A percentile compares a stretch with the other conserved stretches of the same genome.
Conservation (phyloP, 2,329 filamentous ascomycete genomes). For the Curvularia verruculosa region DNA sequence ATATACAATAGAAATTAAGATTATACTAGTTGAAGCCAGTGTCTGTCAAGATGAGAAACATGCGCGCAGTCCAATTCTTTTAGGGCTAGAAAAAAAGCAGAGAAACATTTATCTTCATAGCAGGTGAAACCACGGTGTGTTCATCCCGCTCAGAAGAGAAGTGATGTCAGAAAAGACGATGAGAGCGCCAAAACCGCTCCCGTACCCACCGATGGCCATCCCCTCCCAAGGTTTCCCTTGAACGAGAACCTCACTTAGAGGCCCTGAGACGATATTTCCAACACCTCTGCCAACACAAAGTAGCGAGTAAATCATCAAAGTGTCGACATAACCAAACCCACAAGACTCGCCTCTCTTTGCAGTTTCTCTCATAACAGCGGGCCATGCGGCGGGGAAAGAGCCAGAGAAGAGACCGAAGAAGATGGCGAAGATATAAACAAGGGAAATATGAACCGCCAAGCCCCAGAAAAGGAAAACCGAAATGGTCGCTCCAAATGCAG, state of each 20-base stretch:
- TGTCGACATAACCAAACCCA: background rate
- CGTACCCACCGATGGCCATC: constrained; percentile 45
- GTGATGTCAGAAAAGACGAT: constrained; percentile 51
- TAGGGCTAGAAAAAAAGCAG: background rate
- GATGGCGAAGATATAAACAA: constrained; percentile 40
- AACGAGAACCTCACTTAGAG: constrained; percentile 55
- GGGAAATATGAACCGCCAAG: constrained; percentile 43
- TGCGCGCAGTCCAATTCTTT: background rate
- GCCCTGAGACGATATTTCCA: constrained; percentile 57
- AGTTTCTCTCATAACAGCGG: constrained; percentile 36
- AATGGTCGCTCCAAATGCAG: background rate
- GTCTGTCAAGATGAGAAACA: background rate
- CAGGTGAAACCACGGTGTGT: background rate
- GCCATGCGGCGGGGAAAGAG: constrained; percentile 34
- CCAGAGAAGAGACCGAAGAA: constrained; percentile 47
- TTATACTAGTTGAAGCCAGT: background rate
- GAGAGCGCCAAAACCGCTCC: constrained; percentile 47
- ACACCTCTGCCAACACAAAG: constrained; percentile 43
- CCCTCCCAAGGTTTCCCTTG: constrained; percentile 11
- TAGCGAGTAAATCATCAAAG: background rate
- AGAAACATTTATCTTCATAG: background rate
- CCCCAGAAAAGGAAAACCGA: constrained; percentile 54
- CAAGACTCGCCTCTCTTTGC: constrained; percentile 18
- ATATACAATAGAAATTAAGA: background rate
- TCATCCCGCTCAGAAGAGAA: constrained; percentile 26